Evolutionary conservation across 495 filamentous ascomycete species (phyloP).

Genomic region (Evernia prunastri): DNA sequence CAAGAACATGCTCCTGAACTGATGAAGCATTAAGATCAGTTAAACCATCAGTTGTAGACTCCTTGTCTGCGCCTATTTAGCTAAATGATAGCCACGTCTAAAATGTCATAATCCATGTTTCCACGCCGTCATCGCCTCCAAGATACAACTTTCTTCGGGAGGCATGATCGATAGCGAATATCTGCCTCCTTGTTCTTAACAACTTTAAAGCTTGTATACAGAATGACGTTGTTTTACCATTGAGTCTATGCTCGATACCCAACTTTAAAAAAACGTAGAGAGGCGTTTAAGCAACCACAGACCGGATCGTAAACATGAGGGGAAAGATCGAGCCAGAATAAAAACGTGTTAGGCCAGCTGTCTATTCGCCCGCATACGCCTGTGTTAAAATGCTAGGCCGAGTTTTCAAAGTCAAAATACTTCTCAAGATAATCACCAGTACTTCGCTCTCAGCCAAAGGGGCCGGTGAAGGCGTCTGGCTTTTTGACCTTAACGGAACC

Average conservation of each 20-base stretch:
- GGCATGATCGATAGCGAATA: too few species aligned
- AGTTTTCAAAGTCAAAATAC: not conserved
- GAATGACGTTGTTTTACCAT: not conserved
- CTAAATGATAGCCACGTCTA: too few species aligned
- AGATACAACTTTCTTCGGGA: too few species aligned
- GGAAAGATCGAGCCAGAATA: not conserved
- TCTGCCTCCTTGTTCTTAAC: not conserved
- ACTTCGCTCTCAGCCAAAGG: slow-evolving; percentile 26
- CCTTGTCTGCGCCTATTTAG: not conserved
- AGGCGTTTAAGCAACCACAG: not conserved
- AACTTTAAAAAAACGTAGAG: not conserved
- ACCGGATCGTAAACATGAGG: not conserved
- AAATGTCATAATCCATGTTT: too few species aligned
- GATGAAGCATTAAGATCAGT: not conserved
- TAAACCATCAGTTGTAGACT: not conserved
- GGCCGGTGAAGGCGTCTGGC: slow-evolving; percentile 26
- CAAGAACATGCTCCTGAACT: not conserved
- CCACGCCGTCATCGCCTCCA: too few species aligned
- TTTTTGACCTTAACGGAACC: slow-evolving; percentile 19
- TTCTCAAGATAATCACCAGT: slow-evolving; percentile 27
- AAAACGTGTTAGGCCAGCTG: not conserved
- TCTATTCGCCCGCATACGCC: not conserved
- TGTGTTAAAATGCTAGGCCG: not conserved
- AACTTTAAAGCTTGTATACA: not conserved
- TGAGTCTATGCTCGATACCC: not conserved